These are phyloP conservation scores for Pezicula neosporulosa DNA, from an alignment of 2,329 filamentous ascomycete genomes.

Conservation along the genomic window DNA sequence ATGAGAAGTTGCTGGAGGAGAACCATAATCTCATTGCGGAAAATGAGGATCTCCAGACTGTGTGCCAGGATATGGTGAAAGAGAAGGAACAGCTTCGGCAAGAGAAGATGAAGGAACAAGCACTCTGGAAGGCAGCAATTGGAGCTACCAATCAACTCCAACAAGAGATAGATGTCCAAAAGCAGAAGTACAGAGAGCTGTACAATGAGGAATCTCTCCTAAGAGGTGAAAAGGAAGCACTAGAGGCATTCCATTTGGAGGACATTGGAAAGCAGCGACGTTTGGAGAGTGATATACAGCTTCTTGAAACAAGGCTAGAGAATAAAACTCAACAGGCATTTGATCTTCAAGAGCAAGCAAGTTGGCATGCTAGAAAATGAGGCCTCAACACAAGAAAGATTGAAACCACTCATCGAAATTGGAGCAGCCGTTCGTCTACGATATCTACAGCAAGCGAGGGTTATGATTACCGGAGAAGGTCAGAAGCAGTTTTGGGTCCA, in stretches of 20 bases:
- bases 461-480: neutral
- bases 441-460: slow-evolving; percentile 3
- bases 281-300: neutral
- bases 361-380: neutral
- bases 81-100: no score
- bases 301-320: neutral
- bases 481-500: neutral
- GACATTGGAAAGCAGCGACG: neutral
- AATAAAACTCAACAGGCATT: neutral
- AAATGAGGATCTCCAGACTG: no score
- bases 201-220: neutral
- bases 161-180: neutral
- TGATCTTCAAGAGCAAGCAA: neutral
- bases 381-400: neutral
- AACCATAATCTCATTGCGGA: no score
- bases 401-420: slow-evolving; percentile 4
- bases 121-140: neutral
- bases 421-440: slow-evolving; percentile 2
- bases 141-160: neutral
- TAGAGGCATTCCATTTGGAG: neutral
- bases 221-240: neutral
- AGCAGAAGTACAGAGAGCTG: neutral
- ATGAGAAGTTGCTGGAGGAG: no score
- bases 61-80: no score
- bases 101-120: no score